Percentiles rank a stretch among this genome's conserved stretches.
Evolutionary conservation across 2,329 filamentous ascomycete genomes (phyloP).

Genomic region (Pyrenochaeta sp.): DNA sequence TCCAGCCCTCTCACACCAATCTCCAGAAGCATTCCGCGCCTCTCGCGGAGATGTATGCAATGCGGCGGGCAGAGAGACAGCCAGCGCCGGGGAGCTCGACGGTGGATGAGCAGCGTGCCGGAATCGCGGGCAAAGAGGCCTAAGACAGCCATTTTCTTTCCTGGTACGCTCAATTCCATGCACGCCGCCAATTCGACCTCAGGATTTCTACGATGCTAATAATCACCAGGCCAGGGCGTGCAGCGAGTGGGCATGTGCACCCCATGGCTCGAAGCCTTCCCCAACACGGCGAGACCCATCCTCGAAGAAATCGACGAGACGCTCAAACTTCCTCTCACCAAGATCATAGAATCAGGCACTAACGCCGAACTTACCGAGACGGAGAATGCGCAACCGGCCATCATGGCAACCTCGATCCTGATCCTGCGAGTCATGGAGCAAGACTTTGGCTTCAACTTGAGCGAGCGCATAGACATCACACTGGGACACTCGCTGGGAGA

Average conservation of each 20-base stretch:
- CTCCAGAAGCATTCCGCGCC: constrained; percentile 18
- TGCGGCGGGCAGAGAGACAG: constrained; percentile 22
- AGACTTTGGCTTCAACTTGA: constrained; percentile 80
- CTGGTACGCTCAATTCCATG: constrained; percentile 31
- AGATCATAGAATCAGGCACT: constrained; percentile 81
- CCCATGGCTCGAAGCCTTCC: constrained; percentile 88
- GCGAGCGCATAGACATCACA: constrained; percentile 78
- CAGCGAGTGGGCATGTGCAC: constrained; percentile 88
- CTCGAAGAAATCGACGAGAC: constrained; percentile 85
- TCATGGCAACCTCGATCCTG: constrained; percentile 92
- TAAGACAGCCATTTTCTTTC: constrained; percentile 51
- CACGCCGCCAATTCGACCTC: background rate
- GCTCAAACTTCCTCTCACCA: constrained; percentile 77
- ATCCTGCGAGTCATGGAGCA: constrained; percentile 87
- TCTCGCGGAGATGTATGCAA: constrained; percentile 25
- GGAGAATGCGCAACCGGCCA: constrained; percentile 89
- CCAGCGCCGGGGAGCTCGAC: constrained; percentile 9
- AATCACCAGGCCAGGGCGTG: constrained; percentile 77
- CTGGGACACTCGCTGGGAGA: constrained; percentile 92
- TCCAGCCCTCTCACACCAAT: constrained; percentile 17
- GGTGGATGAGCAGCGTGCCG: constrained; percentile 44
- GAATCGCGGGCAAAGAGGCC: constrained; percentile 35
- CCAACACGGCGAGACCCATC: constrained; percentile 75
- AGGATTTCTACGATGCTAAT: constrained; percentile 14
- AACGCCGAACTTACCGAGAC: constrained; percentile 80